phyloP scores from a whole-genome alignment of 176 grass and related monocot species.

The Zoysia japonica region DNA sequence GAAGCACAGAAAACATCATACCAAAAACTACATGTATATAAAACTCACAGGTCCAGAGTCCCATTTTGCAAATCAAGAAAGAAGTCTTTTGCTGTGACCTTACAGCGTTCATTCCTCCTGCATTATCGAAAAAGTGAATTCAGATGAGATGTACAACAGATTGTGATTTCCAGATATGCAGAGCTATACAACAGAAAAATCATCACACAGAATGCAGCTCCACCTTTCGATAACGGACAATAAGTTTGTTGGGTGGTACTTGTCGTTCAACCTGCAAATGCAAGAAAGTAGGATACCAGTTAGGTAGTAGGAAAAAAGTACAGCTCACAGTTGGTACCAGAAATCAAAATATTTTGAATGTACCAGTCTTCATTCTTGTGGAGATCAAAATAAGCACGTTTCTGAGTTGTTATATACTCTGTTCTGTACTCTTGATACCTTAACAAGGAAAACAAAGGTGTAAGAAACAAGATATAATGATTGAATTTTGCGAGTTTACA shows the following conservation, averaged over 20 bases:
- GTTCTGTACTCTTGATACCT: constrained; percentile 95
- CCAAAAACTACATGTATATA: background rate
- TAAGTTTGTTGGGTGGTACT: constrained; percentile 96
- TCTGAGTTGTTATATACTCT: constrained; percentile 97
- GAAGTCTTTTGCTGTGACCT: constrained; percentile 64
- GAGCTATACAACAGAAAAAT: too few species aligned
- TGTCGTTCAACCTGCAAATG: constrained; percentile 87
- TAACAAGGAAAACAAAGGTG: constrained; percentile 20
- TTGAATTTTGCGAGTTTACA: constrained; percentile 10
- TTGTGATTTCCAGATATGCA: too few species aligned
- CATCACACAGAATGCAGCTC: background rate
- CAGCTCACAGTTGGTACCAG: background rate
- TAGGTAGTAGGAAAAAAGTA: too few species aligned
- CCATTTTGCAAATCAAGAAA: constrained; percentile 90
- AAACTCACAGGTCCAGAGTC: constrained; percentile 88
- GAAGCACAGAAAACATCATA: constrained; percentile 18
- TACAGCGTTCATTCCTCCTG: constrained; percentile 57
- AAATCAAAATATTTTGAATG: constrained; percentile 19
- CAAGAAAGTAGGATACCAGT: too few species aligned
- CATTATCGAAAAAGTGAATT: background rate
- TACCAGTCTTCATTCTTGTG: constrained; percentile 97
- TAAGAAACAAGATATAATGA: constrained; percentile 24
- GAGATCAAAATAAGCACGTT: constrained; percentile 89
- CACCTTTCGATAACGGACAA: constrained; percentile 90
- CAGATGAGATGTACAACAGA: too few species aligned